Evolutionary conservation across 1,139 yeast genomes (phyloP).

Genomic region (Lodderomyces elongisporus): DNA sequence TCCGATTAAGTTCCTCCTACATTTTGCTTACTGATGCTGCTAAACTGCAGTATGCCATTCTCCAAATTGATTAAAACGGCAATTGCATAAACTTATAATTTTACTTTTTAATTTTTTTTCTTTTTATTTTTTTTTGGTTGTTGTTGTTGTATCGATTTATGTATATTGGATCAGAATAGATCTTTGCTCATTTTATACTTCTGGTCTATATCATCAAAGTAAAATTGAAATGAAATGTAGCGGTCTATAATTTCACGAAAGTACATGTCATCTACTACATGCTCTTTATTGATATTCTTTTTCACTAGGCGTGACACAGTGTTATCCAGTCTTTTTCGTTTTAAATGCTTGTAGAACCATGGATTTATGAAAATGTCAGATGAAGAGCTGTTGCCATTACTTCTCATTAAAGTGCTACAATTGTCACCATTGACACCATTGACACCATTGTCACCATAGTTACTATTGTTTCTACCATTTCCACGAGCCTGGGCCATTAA

Average conservation of each 20-base stretch:
- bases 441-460: too few relatives aligned
- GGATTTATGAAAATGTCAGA: slow-evolving; percentile 15
- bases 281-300: slow-evolving; percentile 21
- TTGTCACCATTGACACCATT: too few relatives aligned
- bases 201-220: slow-evolving; percentile 15
- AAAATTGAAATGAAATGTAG: slow-evolving; percentile 32
- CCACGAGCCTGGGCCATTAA: slow-evolving; percentile 2
- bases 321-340: slow-evolving; percentile 13
- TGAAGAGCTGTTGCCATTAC: too few relatives aligned
- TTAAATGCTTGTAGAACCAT: slow-evolving; percentile 26
- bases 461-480: too few relatives aligned
- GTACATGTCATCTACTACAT: slow-evolving; percentile 30
- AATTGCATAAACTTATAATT: background rate
- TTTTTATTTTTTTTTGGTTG: too few relatives aligned
- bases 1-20: slow-evolving; percentile 9
- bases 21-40: slow-evolving; percentile 41
- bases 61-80: slow-evolving; percentile 16
- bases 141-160: background rate
- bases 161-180: too few relatives aligned
- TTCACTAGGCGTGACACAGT: slow-evolving; percentile 12
- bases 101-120: too few relatives aligned
- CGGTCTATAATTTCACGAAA: slow-evolving; percentile 24
- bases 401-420: too few relatives aligned
- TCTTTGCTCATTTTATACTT: slow-evolving; percentile 12
- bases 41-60: slow-evolving; percentile 33